Evolutionary conservation across 768 basidiomycete species (phyloP), one percentile per base, ranked within the genome.

Genomic region (Gloeostereum incarnatum): DNA sequence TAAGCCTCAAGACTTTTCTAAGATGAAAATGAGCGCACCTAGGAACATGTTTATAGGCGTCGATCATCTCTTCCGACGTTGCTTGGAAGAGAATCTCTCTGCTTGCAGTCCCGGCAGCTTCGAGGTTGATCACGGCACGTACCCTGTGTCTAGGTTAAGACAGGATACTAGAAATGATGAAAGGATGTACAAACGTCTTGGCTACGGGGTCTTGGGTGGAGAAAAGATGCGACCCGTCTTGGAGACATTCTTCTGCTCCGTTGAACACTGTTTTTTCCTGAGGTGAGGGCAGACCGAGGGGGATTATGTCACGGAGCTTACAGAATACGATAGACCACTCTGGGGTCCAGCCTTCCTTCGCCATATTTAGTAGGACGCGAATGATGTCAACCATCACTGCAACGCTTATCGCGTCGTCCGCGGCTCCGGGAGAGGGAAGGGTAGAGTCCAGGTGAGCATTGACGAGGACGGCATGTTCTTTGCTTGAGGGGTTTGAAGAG

Each of bases 51-150:
- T 86, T 76, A 52, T 92, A 93, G 0, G 90, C 92, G 34, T 82
- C 70, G 4, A 96, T 86, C 93, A 98, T 96, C 57, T 96, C 76
- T 50, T 89, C 77, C 4, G 87, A 90, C 0, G 92, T 97, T 0
- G 92, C 94, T 65, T 98, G 94, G 66, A 98, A 98, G 11, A 97
- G 71, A 6, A 97, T 61, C 49, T 92, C 92, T 19, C 79, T 84
- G 0, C 94, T 92, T 5, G 75, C 78, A 2, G 81, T 80, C 0
- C 93, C 94, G 26, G 89, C 90, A 45, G 87, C 92, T 83, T 36
- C 14, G 22, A 27, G 13, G 50, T 98, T 97, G 50, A 97, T 77
- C 3, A 79, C 78, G 1, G 89, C 88, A 8, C 86, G 77, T 7
- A 96, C 78, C 18, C 84, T 90, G 38, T 6, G 33, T 34, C 14